Evolutionary conservation across 176 grass and related monocot genomes (phyloP), one percentile per base, ranked within the genome.

Genomic region (Carex littledalei): DNA sequence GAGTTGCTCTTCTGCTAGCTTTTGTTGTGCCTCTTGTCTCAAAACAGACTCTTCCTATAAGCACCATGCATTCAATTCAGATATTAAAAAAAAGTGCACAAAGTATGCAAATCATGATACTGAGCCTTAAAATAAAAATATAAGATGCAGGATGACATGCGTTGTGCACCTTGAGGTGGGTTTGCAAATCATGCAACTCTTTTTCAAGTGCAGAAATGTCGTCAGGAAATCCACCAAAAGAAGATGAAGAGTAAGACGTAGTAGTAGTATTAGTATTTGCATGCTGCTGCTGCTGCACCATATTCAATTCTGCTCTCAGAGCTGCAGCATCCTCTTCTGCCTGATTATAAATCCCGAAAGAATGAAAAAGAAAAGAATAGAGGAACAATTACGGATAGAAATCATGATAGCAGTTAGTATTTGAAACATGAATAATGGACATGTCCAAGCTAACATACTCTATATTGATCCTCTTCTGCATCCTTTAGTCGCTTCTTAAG

Each of bases 381-480:
- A 49, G 94, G 77, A 78, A 63, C 20, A 70, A 60, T 75, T 39
- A 83, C 32, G 18, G 37, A 21, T 7, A 16, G 13, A 49, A 76
- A 77, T 67, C 26, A 85, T 84, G 14, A 10, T 16, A 85, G 43
- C 57, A 65, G 2, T 71, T 78, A 73, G 32, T 20, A 34, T 78
- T 8, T 41, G 17, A 37, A 61, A 85, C 6, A 10, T 8, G 5
- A 63, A 77, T 15, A 29, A 75, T 75, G 31, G 72, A 45, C 21
- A 59, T 45, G 47, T 56, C 29, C 43, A 73, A 59, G 17, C 14
- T 18, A 29, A 88, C 86, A 91, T 95, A 98, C 93, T 89, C 89
- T 91, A 72, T 95, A 98, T 61, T 98, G 95, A 68, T 98, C 95
- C 71, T 98, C 95, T 88, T 98, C 95, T 85, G 95, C 93, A 67